Base-by-base conservation (phyloP, 176 grass and related monocot genomes). In the Paspalum notatum region DNA sequence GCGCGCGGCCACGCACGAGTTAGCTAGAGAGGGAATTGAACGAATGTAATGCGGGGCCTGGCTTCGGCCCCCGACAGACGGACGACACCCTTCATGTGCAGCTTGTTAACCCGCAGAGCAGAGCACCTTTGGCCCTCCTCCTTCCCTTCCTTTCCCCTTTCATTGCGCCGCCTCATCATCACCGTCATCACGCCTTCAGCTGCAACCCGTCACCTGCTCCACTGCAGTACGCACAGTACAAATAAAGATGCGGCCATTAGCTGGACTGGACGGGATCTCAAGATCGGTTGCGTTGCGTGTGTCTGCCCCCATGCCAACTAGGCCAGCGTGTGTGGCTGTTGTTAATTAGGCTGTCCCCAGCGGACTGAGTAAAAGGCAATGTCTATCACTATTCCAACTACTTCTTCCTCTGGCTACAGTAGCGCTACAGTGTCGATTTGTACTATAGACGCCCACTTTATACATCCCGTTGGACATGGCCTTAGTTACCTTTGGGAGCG, bases 401-500 rank as follows among this genome's bases (percentile, higher is more conserved):
- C n/a, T n/a, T n/a, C n/a, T n/a, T n/a, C n/a, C n/a, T n/a, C n/a
- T n/a, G n/a, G n/a, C n/a, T n/a, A n/a, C n/a, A n/a, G n/a, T n/a
- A n/a, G n/a, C n/a, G n/a, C n/a, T n/a, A n/a, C n/a, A n/a, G n/a
- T n/a, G n/a, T n/a, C n/a, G n/a, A n/a, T n/a, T n/a, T n/a, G n/a
- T n/a, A n/a, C n/a, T n/a, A n/a, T n/a, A n/a, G n/a, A n/a, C n/a
- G n/a, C n/a, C n/a, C n/a, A n/a, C n/a, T n/a, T n/a, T n/a, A n/a
- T n/a, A n/a, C n/a, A n/a, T n/a, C n/a, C n/a, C n/a, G n/a, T n/a
- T n/a, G n/a, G n/a, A n/a, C n/a, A n/a, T n/a, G n/a, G n/a, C n/a
- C n/a, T n/a, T n/a, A n/a, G n/a, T n/a, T 85, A 96, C 93, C 97
- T 90, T 90, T 85, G 77, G 97, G 88, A 26, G 96, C 83, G 70